Evolutionary conservation across 495 filamentous ascomycete species (phyloP).

Genomic region (Chaetomium cochliodes): DNA sequence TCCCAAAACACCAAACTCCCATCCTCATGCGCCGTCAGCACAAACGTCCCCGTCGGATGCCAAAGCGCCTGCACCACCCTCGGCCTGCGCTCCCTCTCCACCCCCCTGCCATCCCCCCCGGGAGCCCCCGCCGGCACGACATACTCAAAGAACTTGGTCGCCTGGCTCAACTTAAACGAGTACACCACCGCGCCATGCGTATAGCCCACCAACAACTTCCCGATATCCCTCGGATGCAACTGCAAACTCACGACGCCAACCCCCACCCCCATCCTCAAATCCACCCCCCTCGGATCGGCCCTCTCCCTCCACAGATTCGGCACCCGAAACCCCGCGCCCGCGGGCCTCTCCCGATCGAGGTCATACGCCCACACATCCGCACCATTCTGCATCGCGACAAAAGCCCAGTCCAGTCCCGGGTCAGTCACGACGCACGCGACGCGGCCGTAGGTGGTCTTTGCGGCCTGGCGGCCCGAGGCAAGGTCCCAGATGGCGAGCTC

Average conservation of each 20-base stretch:
- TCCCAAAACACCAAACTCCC: conserved; percentile 92
- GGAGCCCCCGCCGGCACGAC: conserved; percentile 77
- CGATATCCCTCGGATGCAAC: conserved; percentile 88
- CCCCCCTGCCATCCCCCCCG: conserved; percentile 62
- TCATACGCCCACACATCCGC: conserved; percentile 89
- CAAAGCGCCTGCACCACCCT: conserved; percentile 75
- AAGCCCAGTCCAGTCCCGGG: conserved; percentile 85
- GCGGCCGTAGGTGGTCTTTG: conserved; percentile 69
- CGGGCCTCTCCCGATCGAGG: conserved; percentile 70
- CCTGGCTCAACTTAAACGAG: conserved; percentile 83
- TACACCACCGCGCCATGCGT: conserved; percentile 82
- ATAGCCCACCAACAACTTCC: conserved; percentile 87
- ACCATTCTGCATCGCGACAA: conserved; percentile 72
- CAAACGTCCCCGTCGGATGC: conserved; percentile 93
- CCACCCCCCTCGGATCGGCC: conserved; percentile 44
- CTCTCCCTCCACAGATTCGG: conserved; percentile 70
- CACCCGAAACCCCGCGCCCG: conserved; percentile 68
- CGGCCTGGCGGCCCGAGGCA: conserved; percentile 53
- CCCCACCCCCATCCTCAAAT: conserved; percentile 36
- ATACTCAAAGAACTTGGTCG: conserved; percentile 78
- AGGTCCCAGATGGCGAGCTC: conserved; percentile 80
- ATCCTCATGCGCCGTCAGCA: conserved; percentile 86
- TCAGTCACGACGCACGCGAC: conserved; percentile 74
- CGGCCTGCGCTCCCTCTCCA: conserved; percentile 61
- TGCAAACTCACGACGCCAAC: conserved; percentile 62